phyloP scores from a whole-genome alignment of 1,139 yeast genomes.

The Candida sp. region DNA sequence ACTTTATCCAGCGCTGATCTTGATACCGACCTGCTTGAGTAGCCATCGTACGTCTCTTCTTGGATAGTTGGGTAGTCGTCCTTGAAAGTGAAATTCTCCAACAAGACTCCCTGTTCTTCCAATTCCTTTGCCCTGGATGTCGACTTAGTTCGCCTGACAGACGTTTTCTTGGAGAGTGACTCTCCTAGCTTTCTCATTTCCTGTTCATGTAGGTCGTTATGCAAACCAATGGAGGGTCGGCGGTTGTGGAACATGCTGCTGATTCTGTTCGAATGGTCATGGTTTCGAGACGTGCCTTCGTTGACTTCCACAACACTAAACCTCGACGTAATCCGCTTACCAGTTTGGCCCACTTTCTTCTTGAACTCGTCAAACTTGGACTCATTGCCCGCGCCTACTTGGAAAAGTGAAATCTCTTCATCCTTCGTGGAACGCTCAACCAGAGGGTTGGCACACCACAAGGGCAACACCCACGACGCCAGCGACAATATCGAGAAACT shows the following conservation, averaged over 20 bases:
- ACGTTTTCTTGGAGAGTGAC: conserved; percentile 29
- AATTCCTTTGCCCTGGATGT: conserved; percentile 8
- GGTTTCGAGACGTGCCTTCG: not conserved
- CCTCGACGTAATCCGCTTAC: conserved; percentile 1
- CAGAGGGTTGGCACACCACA: conserved; percentile 50
- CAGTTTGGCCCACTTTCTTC: not conserved
- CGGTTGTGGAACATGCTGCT: conserved; percentile 2
- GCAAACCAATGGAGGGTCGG: not conserved
- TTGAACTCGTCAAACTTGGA: conserved; percentile 1
- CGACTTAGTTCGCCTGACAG: conserved; percentile 27
- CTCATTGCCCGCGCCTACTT: not conserved
- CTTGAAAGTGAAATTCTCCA: conserved; percentile 15
- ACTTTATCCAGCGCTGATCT: conserved; percentile 6
- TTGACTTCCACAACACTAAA: not conserved
- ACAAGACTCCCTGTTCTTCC: conserved; percentile 9
- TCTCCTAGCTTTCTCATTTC: conserved; percentile 37
- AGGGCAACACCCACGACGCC: conserved; percentile 42
- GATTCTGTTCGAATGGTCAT: not conserved
- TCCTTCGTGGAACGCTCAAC: not conserved
- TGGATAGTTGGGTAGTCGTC: conserved; percentile 19
- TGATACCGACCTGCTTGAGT: conserved; percentile 16
- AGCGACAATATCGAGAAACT: conserved; percentile 26
- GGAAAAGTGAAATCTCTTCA: conserved; percentile 1
- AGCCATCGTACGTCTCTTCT: conserved; percentile 18
- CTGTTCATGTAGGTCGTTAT: conserved; percentile 20